Percentiles rank a stretch among this genome's conserved stretches.
Conservation (phyloP, 2,329 filamentous ascomycete genomes). For the Verruconis gallopava region DNA sequence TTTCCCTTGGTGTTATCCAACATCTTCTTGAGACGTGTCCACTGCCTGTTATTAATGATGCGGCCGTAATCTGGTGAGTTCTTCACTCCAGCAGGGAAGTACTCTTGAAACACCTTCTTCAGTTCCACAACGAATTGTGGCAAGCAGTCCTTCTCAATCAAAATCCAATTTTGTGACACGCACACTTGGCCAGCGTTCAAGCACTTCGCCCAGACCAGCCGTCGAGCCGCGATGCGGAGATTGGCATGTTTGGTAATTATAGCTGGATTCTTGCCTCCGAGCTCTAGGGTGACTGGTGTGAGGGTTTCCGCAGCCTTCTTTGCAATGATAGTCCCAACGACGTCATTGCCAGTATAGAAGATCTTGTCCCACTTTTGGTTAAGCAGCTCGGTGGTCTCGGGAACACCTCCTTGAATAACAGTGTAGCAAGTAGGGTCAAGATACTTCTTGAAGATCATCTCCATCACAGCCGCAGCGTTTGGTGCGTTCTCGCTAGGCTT, state of each 20-base stretch:
- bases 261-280: slow-evolving; percentile 84
- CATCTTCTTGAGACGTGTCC: slow-evolving; percentile 77
- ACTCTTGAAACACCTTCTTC: slow-evolving; percentile 56
- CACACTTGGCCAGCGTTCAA: slow-evolving; percentile 85
- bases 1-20: slow-evolving; percentile 72
- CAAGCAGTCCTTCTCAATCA: slow-evolving; percentile 65
- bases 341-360: slow-evolving; percentile 76
- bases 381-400: slow-evolving; percentile 69
- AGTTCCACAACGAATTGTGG: slow-evolving; percentile 62
- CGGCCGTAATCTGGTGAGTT: slow-evolving; percentile 65
- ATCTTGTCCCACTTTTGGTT: slow-evolving; percentile 96
- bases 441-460: slow-evolving; percentile 60
- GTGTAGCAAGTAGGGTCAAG: slow-evolving; percentile 68
- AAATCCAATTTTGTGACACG: slow-evolving; percentile 81
- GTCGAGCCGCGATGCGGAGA: slow-evolving; percentile 63
- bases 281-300: slow-evolving; percentile 78
- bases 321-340: slow-evolving; percentile 50
- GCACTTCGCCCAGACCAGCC: slow-evolving; percentile 80
- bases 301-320: slow-evolving; percentile 41
- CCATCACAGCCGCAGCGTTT: slow-evolving; percentile 61
- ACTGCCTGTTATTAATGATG: slow-evolving; percentile 71
- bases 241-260: slow-evolving; percentile 80
- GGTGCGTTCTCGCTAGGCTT: slow-evolving; percentile 84
- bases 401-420: slow-evolving; percentile 67
- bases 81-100: slow-evolving; percentile 73